Base-by-base conservation (phyloP, 768 basidiomycete species). In the Mycena albidolilacea region DNA sequence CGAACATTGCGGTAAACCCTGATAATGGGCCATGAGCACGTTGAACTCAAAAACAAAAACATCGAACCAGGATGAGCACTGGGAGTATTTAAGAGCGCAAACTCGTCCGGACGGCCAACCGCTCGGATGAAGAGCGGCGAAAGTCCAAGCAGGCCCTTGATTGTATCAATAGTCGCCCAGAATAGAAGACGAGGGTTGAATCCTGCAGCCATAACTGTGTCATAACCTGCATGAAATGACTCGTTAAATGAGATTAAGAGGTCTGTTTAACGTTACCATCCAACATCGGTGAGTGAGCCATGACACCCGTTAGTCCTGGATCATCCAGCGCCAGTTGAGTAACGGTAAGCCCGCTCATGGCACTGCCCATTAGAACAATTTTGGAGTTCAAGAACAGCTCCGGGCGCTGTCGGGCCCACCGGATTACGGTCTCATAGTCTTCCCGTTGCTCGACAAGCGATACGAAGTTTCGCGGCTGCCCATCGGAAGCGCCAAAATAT, bases 331-430 rank as follows among this genome's bases (percentile, higher is more conserved):
- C 71, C 21, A 80, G 54, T 19, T 75, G 64, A n/a, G 59, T 67
- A n/a, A 77, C 74, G 39, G 23, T n/a, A 1, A 80, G 57, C 7
- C 77, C 80, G 48, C 80, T 77, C 52, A 79, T 23, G 7, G 80
- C 77, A 60, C 76, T 77, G 8, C 78, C 80, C 77, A 79, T 77
- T 6, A 80, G 69, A 9, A 80, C 78, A 41, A 80, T 78, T 58
- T 79, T 80, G 69, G 78, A 72, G 38, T 65, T 72, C 54, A 67
- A 30, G 69, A 80, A 80, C 19, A 65, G n/a, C 19, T 79, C 77
- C 3, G 78, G 76, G 9, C 60, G 75, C 21, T 66, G 62, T 8
- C 80, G 73, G 3, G 79, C 80, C 72, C 76, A 80, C 38, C 69
- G 38, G 21, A 81, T 61, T 9, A 80, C 76, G 17, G 57, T 65